Conservation (phyloP, 176 grass and related monocot genomes). For the Secale cereale region DNA sequence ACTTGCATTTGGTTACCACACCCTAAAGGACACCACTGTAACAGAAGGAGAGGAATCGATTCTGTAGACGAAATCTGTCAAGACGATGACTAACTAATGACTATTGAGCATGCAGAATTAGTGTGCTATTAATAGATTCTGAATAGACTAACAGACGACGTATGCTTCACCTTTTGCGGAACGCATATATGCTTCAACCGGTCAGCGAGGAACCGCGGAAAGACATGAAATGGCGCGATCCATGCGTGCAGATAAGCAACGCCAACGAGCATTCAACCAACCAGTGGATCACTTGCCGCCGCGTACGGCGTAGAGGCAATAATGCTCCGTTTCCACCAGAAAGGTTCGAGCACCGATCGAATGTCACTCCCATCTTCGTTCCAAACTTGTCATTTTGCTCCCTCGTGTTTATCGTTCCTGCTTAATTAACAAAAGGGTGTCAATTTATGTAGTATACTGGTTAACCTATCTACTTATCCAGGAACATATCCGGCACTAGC, state of each 20-base stretch:
- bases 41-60: slow-evolving; percentile 1
- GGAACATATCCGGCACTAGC: slow-evolving; percentile 34
- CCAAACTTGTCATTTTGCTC: neutral
- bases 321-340: neutral
- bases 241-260: slow-evolving; percentile 1
- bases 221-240: neutral
- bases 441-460: neutral
- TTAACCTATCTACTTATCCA: neutral
- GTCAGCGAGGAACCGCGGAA: neutral
- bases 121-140: neutral
- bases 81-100: neutral
- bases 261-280: neutral
- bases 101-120: slow-evolving; percentile 22
- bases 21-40: neutral
- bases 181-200: slow-evolving; percentile 20
- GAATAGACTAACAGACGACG: neutral
- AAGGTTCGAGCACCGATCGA: neutral
- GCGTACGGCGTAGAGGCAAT: neutral
- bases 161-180: neutral
- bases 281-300: neutral
- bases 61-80: neutral
- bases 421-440: neutral
- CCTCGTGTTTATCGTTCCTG: slow-evolving; percentile 13
- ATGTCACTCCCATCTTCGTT: neutral
- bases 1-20: neutral